phyloP scores from a whole-genome alignment of 2,329 filamentous ascomycete genomes.

The Fusarium gaditjirri region DNA sequence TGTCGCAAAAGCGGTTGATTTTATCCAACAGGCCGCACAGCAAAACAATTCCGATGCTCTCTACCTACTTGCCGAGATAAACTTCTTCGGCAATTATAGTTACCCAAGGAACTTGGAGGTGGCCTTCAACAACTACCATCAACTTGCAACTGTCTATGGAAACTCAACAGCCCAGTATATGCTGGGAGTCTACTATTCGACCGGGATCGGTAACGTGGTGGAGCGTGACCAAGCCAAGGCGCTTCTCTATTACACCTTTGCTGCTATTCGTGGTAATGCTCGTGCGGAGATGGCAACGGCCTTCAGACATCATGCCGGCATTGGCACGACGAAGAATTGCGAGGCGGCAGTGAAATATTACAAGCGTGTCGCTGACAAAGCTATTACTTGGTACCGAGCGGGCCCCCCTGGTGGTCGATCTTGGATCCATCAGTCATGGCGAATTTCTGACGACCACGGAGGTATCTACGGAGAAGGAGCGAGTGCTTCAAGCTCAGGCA shows the following conservation, averaged over 20 bases:
- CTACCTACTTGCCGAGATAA: conserved; percentile 90
- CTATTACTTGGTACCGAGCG: conserved; percentile 85
- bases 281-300: conserved; percentile 94
- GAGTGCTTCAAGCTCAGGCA: conserved; percentile 86
- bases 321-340: conserved; percentile 87
- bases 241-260: conserved; percentile 93
- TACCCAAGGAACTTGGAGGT: conserved; percentile 83
- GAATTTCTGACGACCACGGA: conserved; percentile 89
- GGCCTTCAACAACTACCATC: conserved; percentile 84
- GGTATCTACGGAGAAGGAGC: conserved; percentile 96
- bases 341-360: conserved; percentile 89
- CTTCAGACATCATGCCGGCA: conserved; percentile 85
- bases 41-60: conserved; percentile 83
- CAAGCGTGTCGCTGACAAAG: conserved; percentile 92
- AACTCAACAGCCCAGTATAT: conserved; percentile 96
- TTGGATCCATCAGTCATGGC: conserved; percentile 81
- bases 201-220: conserved; percentile 84
- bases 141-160: conserved; percentile 78
- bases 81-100: conserved; percentile 95
- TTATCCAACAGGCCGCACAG: conserved; percentile 63
- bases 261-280: conserved; percentile 83
- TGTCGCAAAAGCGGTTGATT: conserved; percentile 61
- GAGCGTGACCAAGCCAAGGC: conserved; percentile 90
- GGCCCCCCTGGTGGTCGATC: conserved; percentile 89
- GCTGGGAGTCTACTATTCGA: conserved; percentile 95